Percentiles rank a stretch among this genome's conserved stretches.
These are phyloP conservation scores for Tylopilus sp. DNA, from an alignment of 768 basidiomycete genomes.

Conservation along the genomic window DNA sequence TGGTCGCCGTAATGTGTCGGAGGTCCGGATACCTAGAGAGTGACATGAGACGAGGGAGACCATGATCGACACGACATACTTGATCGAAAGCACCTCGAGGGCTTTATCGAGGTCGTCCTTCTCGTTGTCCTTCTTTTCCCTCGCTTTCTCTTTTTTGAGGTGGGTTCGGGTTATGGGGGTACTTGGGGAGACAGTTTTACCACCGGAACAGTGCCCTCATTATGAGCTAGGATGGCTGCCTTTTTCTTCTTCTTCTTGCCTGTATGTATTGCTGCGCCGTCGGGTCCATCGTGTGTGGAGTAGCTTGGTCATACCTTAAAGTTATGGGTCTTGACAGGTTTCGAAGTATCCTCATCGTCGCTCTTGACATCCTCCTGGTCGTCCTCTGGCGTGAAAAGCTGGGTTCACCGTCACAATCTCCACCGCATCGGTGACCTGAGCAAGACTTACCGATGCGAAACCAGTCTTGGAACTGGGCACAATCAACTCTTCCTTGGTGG, in stretches of 20 bases:
- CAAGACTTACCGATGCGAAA: constrained; percentile 44
- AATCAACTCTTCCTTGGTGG: constrained; percentile 38
- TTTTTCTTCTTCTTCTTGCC: constrained; percentile 43
- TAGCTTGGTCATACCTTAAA: constrained; percentile 9
- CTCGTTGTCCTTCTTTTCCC: constrained; percentile 58
- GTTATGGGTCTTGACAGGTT: constrained; percentile 22
- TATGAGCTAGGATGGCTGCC: neutral
- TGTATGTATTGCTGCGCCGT: constrained; percentile 13
- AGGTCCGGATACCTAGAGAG: constrained; percentile 49
- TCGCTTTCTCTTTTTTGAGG: constrained; percentile 60
- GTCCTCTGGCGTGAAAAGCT: constrained; percentile 42
- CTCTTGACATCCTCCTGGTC: constrained; percentile 19
- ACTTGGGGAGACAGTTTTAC: constrained; percentile 4
- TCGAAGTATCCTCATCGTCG: constrained; percentile 19
- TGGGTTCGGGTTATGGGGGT: constrained; percentile 39
- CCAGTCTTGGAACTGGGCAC: constrained; percentile 24
- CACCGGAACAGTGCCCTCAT: neutral
- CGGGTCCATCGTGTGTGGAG: neutral
- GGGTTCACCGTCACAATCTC: constrained; percentile 20
- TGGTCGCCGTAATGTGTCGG: constrained; percentile 32
- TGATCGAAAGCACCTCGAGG: constrained; percentile 76
- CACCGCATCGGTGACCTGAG: constrained; percentile 1
- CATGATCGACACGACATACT: constrained; percentile 41
- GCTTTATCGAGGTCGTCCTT: constrained; percentile 82
- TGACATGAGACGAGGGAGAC: neutral